Conservation (phyloP, 331 rosid species). For the Rosa hybrid region DNA sequence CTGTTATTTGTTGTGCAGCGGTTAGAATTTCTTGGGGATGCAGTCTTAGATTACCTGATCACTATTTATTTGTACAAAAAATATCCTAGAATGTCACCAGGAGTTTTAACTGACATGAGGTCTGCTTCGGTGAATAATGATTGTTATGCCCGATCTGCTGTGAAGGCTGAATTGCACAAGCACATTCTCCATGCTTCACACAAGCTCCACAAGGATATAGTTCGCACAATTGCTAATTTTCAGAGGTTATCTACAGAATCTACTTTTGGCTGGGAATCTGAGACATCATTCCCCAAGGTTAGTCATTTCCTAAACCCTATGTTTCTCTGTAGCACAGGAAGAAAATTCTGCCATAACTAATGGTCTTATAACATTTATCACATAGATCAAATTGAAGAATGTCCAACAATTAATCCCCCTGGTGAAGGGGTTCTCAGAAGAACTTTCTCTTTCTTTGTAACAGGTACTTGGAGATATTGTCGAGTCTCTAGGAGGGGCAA, state of each 20-base stretch:
- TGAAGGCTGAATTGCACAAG: conserved; percentile 61
- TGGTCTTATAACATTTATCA: not conserved
- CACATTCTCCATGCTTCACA: conserved; percentile 64
- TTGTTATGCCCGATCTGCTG: conserved; percentile 67
- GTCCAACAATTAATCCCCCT: not conserved
- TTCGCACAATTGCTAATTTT: conserved; percentile 31
- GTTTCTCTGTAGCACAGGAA: not conserved
- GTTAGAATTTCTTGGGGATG: conserved; percentile 82
- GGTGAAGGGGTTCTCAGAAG: not conserved
- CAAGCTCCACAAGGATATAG: conserved; percentile 56
- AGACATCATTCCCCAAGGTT: conserved; percentile 70
- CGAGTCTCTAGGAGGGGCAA: conserved; percentile 92
- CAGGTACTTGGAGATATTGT: conserved; percentile 87
- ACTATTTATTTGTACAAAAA: conserved; percentile 52
- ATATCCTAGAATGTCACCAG: conserved; percentile 81
- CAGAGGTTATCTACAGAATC: conserved; percentile 32
- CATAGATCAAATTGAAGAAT: not conserved
- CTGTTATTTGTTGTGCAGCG: conserved; percentile 53
- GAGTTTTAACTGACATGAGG: conserved; percentile 80
- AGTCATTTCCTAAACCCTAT: not conserved
- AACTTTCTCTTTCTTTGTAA: conserved; percentile 11
- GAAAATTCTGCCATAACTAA: not conserved
- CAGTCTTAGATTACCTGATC: conserved; percentile 70
- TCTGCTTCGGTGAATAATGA: conserved; percentile 83
- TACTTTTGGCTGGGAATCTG: conserved; percentile 80